These are phyloP conservation scores for Mortierella sp. DNA, from an alignment of 371 early-diverging fungal species.

Conservation along the genomic window DNA sequence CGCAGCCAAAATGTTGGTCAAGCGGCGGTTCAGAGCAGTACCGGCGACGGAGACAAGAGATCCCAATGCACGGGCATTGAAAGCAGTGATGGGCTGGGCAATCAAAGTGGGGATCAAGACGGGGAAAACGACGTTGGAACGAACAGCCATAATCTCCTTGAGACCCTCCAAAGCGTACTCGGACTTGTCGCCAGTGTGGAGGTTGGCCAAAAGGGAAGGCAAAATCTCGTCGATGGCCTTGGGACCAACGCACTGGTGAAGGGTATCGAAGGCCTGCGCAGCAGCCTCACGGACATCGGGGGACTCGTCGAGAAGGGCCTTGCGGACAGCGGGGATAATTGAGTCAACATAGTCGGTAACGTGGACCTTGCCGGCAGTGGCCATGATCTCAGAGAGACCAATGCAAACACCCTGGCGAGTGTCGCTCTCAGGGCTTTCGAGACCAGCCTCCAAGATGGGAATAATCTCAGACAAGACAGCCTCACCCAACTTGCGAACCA, in stretches of 20 bases:
- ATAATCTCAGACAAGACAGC: constrained; percentile 86
- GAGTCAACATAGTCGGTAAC: constrained; percentile 87
- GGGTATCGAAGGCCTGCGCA: constrained; percentile 93
- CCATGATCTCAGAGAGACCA: constrained; percentile 94
- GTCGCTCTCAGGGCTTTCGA: constrained; percentile 74
- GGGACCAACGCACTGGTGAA: constrained; percentile 91
- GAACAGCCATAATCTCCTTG: constrained; percentile 96
- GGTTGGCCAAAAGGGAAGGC: constrained; percentile 87
- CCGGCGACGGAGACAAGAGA: constrained; percentile 95
- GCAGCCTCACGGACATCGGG: constrained; percentile 94
- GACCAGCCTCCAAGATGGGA: constrained; percentile 88
- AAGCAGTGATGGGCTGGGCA: constrained; percentile 87
- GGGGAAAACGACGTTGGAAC: constrained; percentile 96
- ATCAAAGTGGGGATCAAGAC: constrained; percentile 94
- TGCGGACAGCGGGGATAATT: constrained; percentile 84
- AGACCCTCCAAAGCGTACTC: constrained; percentile 92
- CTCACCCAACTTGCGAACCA: constrained; percentile 96
- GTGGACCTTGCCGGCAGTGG: constrained; percentile 84
- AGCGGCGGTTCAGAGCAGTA: constrained; percentile 83
- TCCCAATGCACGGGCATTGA: constrained; percentile 93
- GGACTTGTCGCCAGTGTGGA: constrained; percentile 78
- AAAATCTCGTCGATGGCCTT: constrained; percentile 94
- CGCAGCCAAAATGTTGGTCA: constrained; percentile 84
- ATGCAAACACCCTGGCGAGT: constrained; percentile 94
- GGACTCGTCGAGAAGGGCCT: constrained; percentile 84